These are phyloP conservation scores for Raddia distichophylla DNA, from an alignment of 176 grass and related monocot species.

Conservation along the genomic window DNA sequence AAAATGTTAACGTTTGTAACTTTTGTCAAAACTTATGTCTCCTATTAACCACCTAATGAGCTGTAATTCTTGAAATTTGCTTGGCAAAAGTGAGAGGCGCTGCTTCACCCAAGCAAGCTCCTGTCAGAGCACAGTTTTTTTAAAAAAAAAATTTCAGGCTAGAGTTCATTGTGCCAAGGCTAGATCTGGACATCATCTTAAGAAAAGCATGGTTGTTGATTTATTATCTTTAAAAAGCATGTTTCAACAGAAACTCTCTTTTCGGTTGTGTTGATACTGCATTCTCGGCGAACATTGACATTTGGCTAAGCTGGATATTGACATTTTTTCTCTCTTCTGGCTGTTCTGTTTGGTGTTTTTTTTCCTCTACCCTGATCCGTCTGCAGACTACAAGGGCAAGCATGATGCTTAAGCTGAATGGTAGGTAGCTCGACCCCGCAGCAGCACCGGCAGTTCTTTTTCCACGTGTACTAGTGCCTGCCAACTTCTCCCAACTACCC, in stretches of 20 bases:
- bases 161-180: background rate
- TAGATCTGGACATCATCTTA: background rate
- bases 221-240: background rate
- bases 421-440: conserved; percentile 23
- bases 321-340: background rate
- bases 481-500: conserved; percentile 30
- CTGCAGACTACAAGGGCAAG: background rate
- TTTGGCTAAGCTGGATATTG: background rate
- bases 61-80: too few species aligned
- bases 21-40: too few species aligned
- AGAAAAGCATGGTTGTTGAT: background rate
- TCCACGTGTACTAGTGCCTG: conserved; percentile 20
- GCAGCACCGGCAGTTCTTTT: background rate
- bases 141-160: background rate
- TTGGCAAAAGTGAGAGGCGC: too few species aligned
- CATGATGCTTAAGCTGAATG: background rate
- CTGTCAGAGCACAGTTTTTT: too few species aligned
- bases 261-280: background rate
- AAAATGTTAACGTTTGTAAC: too few species aligned
- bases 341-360: background rate
- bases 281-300: background rate
- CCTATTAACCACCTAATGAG: too few species aligned
- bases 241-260: background rate
- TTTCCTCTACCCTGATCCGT: background rate
- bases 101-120: too few species aligned